phyloP scores from a whole-genome alignment of 2,329 filamentous ascomycete genomes.

The Bipolaris oryzae region DNA sequence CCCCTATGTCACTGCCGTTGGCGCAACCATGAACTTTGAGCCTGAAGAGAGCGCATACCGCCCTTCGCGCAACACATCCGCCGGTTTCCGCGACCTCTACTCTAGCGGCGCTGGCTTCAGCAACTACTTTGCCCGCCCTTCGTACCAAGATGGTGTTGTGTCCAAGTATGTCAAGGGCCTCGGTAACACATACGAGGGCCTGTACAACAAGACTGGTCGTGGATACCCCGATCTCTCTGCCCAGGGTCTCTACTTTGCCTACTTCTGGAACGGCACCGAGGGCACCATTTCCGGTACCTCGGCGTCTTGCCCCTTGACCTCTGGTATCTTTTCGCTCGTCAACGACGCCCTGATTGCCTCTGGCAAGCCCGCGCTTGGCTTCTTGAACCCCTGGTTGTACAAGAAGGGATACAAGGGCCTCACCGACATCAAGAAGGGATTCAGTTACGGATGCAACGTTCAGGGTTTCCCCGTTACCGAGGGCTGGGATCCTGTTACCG shows the following conservation, averaged over 20 bases:
- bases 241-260: conserved; percentile 59
- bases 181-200: conserved; percentile 52
- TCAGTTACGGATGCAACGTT: conserved; percentile 47
- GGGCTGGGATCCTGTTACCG: conserved; percentile 49
- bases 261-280: conserved; percentile 51
- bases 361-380: conserved; percentile 60
- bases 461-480: conserved; percentile 43
- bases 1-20: conserved; percentile 71
- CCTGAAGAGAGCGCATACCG: conserved; percentile 60
- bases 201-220: conserved; percentile 62
- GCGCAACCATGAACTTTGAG: conserved; percentile 61
- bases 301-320: conserved; percentile 64
- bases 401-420: conserved; percentile 54
- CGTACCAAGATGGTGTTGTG: conserved; percentile 56
- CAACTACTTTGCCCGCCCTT: conserved; percentile 55
- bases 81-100: conserved; percentile 57
- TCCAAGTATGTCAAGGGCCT: conserved; percentile 53
- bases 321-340: conserved; percentile 64
- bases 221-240: conserved; percentile 68
- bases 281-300: conserved; percentile 57
- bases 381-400: conserved; percentile 68
- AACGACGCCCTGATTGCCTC: conserved; percentile 64
- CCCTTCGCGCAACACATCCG: conserved; percentile 28
- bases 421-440: conserved; percentile 55
- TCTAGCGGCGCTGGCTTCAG: conserved; percentile 60